Base-by-base conservation (phyloP, 1,284 basidiomycete species). In the Gymnopus androsaceus region DNA sequence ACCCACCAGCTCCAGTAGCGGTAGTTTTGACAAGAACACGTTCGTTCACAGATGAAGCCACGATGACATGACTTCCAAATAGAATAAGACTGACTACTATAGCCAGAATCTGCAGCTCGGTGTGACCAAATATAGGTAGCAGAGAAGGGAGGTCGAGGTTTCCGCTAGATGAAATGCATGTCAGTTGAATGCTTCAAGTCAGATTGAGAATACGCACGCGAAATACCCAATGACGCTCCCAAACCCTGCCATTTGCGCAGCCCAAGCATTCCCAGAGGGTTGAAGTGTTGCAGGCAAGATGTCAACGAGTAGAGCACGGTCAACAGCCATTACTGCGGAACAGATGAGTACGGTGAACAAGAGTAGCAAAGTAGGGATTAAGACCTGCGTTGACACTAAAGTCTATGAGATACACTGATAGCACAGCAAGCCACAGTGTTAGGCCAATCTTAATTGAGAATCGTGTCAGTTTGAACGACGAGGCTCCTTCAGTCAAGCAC, bases 211-310 rank as follows among this genome's bases (percentile, higher is more conserved):
- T 21, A 44, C 90, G 63, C 63, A 94, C 92, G 92, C 78, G 65
- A 92, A 94, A 71, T 94, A 95, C 0, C 93, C 94, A 3, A 87
- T 77, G 1, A 95, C 88, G 58, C 88, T 86, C 6, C 93, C 94
- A 34, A 92, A 66, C 0, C 90, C 90, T 49, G 89, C 76, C 88
- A 98, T 94, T 21, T 91, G 79, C 0, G 93, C 93, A 1, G 93
- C 95, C 95, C 96, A 99, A 0, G 95, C 96, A 69, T 95, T 98
- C 0, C 90, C 95, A 19, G 83, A 78, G 7, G 94, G 86, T 69
- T 98, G 96, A 47, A 86, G 79, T 0, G 80, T 71, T 0, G 89
- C 77, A 40, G 84, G 87, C 7, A 90, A 67, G 0, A 76, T 85
- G 61, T 91, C 88, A 1, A 95, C 87, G 15, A 94, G 74, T 4